Percentiles rank a stretch among this genome's conserved stretches.
Evolutionary conservation across 2,329 filamentous ascomycete genomes (phyloP).

Genomic region (Calcarisporium arbuscula): DNA sequence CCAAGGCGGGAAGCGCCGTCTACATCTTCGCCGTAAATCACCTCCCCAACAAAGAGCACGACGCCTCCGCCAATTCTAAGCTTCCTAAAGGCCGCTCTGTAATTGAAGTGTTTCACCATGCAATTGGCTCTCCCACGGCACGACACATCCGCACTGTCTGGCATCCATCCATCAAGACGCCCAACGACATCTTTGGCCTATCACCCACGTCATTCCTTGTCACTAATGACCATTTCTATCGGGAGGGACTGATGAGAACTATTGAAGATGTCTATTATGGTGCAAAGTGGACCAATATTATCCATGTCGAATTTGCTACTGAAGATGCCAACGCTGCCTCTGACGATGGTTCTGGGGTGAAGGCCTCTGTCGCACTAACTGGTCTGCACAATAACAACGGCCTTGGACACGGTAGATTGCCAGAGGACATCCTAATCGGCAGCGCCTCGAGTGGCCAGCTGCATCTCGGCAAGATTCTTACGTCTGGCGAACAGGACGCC

Average conservation of each 20-base stretch:
- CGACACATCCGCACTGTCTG: slow-evolving; percentile 46
- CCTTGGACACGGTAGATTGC: slow-evolving; percentile 39
- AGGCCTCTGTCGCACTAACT: slow-evolving; percentile 35
- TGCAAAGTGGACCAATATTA: slow-evolving; percentile 41
- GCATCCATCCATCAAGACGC: slow-evolving; percentile 47
- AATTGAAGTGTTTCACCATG: slow-evolving; percentile 52
- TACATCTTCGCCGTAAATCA: slow-evolving; percentile 59
- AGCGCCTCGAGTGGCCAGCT: slow-evolving; percentile 40
- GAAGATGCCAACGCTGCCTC: slow-evolving; percentile 11
- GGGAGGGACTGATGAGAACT: slow-evolving; percentile 36
- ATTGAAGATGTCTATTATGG: slow-evolving; percentile 39
- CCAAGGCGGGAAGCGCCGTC: slow-evolving; percentile 30
- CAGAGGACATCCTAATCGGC: slow-evolving; percentile 34
- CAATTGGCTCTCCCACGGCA: slow-evolving; percentile 32
- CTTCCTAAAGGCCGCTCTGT: slow-evolving; percentile 40
- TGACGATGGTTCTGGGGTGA: slow-evolving; percentile 27
- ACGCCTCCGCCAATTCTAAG: slow-evolving; percentile 13
- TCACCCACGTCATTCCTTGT: slow-evolving; percentile 46
- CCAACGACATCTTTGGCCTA: slow-evolving; percentile 50
- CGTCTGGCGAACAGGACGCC: slow-evolving; percentile 5
- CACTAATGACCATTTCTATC: slow-evolving; percentile 54
- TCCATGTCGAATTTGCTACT: slow-evolving; percentile 35
- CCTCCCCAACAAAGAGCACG: slow-evolving; percentile 38
- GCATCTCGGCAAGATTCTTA: slow-evolving; percentile 32
- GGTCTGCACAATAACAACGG: slow-evolving; percentile 51